Evolutionary conservation across 805 yeast species (phyloP).

Genomic region (Ogataea methanolica): DNA sequence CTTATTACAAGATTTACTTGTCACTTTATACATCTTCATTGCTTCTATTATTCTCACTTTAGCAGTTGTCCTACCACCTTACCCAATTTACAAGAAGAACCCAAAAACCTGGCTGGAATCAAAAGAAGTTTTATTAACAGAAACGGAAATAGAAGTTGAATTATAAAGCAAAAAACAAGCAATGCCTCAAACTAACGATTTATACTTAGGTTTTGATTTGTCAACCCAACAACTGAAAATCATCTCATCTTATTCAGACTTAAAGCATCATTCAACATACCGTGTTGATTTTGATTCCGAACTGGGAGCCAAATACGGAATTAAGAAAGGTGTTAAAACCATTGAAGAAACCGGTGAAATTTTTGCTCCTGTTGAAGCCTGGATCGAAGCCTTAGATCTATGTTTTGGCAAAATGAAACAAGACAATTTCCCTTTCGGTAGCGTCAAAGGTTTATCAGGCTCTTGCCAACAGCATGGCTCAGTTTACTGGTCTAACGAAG

Average conservation of each 20-base stretch:
- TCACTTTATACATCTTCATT: conserved; percentile 36
- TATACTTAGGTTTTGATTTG: conserved; percentile 73
- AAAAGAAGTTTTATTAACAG: conserved; percentile 3
- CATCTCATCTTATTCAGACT: conserved; percentile 51
- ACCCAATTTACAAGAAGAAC: conserved; percentile 48
- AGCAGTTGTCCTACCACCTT: conserved; percentile 50
- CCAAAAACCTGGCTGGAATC: conserved; percentile 43
- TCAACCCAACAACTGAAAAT: conserved; percentile 88
- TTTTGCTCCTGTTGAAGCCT: conserved; percentile 80
- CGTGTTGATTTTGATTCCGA: conserved; percentile 70
- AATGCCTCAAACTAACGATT: conserved; percentile 16
- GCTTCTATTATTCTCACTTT: conserved; percentile 30
- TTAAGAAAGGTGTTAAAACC: conserved; percentile 68
- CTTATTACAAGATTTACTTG: conserved; percentile 38
- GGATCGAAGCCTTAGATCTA: conserved; percentile 78
- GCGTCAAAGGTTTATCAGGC: conserved; percentile 69
- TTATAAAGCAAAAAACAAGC: conserved; percentile 3
- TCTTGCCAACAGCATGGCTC: conserved; percentile 94
- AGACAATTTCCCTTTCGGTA: conserved; percentile 50
- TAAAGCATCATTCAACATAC: conserved; percentile 52
- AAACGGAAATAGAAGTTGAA: conserved; percentile 13
- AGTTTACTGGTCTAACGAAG: conserved; percentile 65
- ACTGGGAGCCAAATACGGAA: conserved; percentile 48
- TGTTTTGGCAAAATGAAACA: conserved; percentile 48
- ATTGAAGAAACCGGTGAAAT: conserved; percentile 55